Evolutionary conservation across 2,329 filamentous ascomycete genomes (phyloP).

Genomic region (Ceratocystis lukuohia): DNA sequence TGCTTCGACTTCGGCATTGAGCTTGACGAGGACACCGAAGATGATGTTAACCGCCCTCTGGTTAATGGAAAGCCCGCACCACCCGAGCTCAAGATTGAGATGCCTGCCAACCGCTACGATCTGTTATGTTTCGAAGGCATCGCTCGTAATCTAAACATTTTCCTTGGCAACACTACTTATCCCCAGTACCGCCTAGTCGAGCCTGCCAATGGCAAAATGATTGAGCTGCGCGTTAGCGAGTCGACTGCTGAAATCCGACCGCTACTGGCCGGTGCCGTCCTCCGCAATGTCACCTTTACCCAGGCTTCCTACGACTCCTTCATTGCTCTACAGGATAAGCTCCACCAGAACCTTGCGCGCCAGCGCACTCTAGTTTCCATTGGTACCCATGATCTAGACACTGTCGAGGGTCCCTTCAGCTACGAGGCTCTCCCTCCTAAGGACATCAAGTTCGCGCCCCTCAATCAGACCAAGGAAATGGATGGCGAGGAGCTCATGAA

Average conservation of each 20-base stretch:
- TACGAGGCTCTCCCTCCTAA: slow-evolving; percentile 89
- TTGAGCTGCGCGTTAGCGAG: slow-evolving; percentile 68
- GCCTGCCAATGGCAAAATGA: slow-evolving; percentile 57
- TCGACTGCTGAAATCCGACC: slow-evolving; percentile 68
- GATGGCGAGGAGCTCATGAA: slow-evolving; percentile 77
- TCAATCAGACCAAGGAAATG: slow-evolving; percentile 88
- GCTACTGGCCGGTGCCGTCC: slow-evolving; percentile 75
- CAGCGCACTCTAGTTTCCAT: slow-evolving; percentile 92
- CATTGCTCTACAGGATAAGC: slow-evolving; percentile 94
- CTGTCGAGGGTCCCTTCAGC: slow-evolving; percentile 83
- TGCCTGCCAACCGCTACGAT: slow-evolving; percentile 86
- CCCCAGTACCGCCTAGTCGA: slow-evolving; percentile 69
- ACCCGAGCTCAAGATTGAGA: slow-evolving; percentile 93
- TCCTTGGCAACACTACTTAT: slow-evolving; percentile 59
- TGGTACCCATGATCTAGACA: slow-evolving; percentile 92
- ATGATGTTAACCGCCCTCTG: slow-evolving; percentile 52
- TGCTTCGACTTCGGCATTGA: slow-evolving; percentile 99
- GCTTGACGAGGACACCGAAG: slow-evolving; percentile 86
- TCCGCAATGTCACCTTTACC: slow-evolving; percentile 84
- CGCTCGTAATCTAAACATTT: slow-evolving; percentile 88
- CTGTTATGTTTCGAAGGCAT: slow-evolving; percentile 98
- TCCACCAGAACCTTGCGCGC: slow-evolving; percentile 89
- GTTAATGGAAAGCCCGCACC: slow-evolving; percentile 71
- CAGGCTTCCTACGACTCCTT: slow-evolving; percentile 89
- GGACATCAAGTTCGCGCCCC: slow-evolving; percentile 76